Evolutionary conservation across 805 yeast species (phyloP).

Genomic region (Ogataea allantospora): DNA sequence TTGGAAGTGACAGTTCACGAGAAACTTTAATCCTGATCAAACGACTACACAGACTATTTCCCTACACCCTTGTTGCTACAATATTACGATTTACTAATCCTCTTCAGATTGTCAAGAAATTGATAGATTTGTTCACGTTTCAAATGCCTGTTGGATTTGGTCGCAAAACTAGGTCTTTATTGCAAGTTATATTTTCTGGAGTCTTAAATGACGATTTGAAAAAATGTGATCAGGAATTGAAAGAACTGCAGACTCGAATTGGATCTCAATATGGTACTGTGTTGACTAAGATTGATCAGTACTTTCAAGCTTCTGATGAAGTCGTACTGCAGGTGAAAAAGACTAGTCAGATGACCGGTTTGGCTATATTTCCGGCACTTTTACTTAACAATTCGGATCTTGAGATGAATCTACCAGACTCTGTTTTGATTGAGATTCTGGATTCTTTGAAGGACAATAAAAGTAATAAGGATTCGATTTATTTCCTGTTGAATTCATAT

Average conservation of each 20-base stretch:
- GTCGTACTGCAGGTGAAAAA: slow-evolving; percentile 31
- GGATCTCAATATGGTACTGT: slow-evolving; percentile 13
- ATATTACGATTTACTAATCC: slow-evolving; percentile 86
- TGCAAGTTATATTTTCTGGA: slow-evolving; percentile 73
- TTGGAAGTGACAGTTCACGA: slow-evolving; percentile 78
- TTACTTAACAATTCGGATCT: slow-evolving; percentile 27
- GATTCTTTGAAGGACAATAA: slow-evolving; percentile 17
- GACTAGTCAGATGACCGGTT: slow-evolving; percentile 26
- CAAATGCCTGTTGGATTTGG: slow-evolving; percentile 58
- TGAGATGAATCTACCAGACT: slow-evolving; percentile 14
- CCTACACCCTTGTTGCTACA: slow-evolving; percentile 73
- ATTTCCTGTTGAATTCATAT: slow-evolving; percentile 55
- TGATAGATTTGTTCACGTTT: slow-evolving; percentile 81
- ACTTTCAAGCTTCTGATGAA: slow-evolving; percentile 28
- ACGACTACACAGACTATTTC: slow-evolving; percentile 73
- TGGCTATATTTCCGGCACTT: slow-evolving; percentile 27
- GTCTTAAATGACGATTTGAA: slow-evolving; percentile 72
- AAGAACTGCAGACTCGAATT: slow-evolving; percentile 38
- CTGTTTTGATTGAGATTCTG: slow-evolving; percentile 17
- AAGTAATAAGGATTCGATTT: slow-evolving; percentile 38
- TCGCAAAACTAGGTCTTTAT: slow-evolving; percentile 48
- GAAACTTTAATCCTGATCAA: slow-evolving; percentile 71
- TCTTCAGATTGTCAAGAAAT: slow-evolving; percentile 70
- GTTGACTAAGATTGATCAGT: slow-evolving; percentile 30
- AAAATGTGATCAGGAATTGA: slow-evolving; percentile 54